Conservation (phyloP, 2,329 filamentous ascomycete species). For the Calcarisporium arbuscula region DNA sequence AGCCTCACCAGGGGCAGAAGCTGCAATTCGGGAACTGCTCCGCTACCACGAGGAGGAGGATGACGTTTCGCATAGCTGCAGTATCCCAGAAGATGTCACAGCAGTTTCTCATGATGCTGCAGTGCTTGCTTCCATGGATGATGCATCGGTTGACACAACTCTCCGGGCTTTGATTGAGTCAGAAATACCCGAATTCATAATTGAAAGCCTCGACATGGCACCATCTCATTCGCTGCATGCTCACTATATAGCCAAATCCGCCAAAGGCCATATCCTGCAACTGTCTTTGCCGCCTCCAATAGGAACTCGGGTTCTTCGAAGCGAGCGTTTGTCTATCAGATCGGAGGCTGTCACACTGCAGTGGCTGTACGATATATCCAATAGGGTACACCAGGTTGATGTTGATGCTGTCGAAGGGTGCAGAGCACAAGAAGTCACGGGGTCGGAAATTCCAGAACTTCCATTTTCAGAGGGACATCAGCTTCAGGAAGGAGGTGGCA, state of each 20-base stretch:
- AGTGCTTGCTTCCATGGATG: too few relatives aligned
- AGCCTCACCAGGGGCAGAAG: too few relatives aligned
- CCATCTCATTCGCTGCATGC: constrained; percentile 32
- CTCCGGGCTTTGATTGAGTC: constrained; percentile 18
- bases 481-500: too few relatives aligned
- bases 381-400: too few relatives aligned
- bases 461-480: too few relatives aligned
- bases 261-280: constrained; percentile 33
- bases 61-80: neutral
- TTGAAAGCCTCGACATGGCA: constrained; percentile 20
- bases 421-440: too few relatives aligned
- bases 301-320: constrained; percentile 39
- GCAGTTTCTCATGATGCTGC: too few relatives aligned
- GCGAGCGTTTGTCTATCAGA: constrained; percentile 35
- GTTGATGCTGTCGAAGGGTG: too few relatives aligned
- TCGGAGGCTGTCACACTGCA: constrained; percentile 39
- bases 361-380: constrained; percentile 29
- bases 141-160: constrained; percentile 16
- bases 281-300: constrained; percentile 36
- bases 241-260: constrained; percentile 35
- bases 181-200: constrained; percentile 16
- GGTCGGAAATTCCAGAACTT: too few relatives aligned
- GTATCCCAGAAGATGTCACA: too few relatives aligned
- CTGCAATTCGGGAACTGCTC: too few relatives aligned
- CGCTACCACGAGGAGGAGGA: too few relatives aligned